Conservation (phyloP, 768 basidiomycete genomes). For the Tylopilus sp. region DNA sequence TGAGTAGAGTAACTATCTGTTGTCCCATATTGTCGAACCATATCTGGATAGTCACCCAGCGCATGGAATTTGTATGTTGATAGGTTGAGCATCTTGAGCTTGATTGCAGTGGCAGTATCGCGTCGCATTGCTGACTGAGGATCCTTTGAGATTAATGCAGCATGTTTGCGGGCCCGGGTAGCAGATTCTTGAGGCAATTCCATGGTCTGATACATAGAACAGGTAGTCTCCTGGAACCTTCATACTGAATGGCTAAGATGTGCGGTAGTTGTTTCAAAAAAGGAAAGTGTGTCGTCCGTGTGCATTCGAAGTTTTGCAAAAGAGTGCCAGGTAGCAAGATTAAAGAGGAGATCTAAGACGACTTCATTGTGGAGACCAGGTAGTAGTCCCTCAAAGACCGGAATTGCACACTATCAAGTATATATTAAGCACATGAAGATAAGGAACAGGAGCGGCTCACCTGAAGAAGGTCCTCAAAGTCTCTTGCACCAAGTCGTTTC, state of each 20-base stretch:
- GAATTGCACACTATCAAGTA: neutral
- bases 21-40: neutral
- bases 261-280: neutral
- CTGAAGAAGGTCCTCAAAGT: conserved; percentile 36
- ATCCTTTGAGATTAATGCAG: no score
- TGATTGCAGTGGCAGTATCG: no score
- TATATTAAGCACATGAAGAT: no score
- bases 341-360: conserved; percentile 12
- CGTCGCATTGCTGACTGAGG: neutral
- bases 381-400: neutral
- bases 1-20: neutral
- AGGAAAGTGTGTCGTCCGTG: neutral
- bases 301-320: neutral
- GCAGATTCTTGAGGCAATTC: no score
- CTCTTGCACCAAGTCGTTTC: conserved; percentile 25
- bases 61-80: neutral
- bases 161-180: no score
- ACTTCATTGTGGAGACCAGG: conserved; percentile 1
- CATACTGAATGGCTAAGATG: neutral
- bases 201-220: no score
- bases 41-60: neutral
- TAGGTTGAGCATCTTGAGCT: neutral
- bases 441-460: no score
- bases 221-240: neutral
- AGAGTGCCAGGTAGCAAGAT: neutral